Evolutionary conservation across 306 rosid species (phyloP).

Genomic region (Prunus campanulata): DNA sequence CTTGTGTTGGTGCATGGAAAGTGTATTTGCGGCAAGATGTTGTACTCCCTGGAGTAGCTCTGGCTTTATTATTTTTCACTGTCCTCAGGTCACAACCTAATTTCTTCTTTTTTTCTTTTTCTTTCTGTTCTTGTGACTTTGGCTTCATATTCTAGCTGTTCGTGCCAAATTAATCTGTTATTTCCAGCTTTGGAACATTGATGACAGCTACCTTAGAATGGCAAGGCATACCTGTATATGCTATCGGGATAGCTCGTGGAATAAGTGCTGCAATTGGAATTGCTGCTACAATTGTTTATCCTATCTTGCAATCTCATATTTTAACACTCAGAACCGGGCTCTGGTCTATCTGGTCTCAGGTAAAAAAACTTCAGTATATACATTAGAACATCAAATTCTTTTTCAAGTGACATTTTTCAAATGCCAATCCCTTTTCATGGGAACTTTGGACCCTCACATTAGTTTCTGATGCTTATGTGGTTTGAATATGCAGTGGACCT

Average conservation of each 20-base stretch:
- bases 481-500: constrained; percentile 56
- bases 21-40: constrained; percentile 73
- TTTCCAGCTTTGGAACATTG: constrained; percentile 76
- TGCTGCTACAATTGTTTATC: constrained; percentile 62
- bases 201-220: constrained; percentile 91
- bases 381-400: too few relatives aligned
- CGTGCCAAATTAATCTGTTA: background rate
- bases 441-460: too few relatives aligned
- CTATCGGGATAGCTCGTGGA: constrained; percentile 77
- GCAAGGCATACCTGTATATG: constrained; percentile 78
- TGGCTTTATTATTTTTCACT: constrained; percentile 75
- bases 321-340: constrained; percentile 70
- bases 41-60: constrained; percentile 75
- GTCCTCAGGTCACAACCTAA: constrained; percentile 65
- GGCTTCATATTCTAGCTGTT: background rate
- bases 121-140: background rate
- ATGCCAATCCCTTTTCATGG: too few relatives aligned
- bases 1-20: constrained; percentile 69
- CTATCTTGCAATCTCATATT: constrained; percentile 55
- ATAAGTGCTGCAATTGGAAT: constrained; percentile 73
- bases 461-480: background rate
- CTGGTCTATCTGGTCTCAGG: constrained; percentile 94
- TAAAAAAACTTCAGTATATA: background rate
- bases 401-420: too few relatives aligned
- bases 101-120: background rate